Base-by-base conservation (phyloP, 2,329 filamentous ascomycete genomes). In the Nigrograna mackinnonii region DNA sequence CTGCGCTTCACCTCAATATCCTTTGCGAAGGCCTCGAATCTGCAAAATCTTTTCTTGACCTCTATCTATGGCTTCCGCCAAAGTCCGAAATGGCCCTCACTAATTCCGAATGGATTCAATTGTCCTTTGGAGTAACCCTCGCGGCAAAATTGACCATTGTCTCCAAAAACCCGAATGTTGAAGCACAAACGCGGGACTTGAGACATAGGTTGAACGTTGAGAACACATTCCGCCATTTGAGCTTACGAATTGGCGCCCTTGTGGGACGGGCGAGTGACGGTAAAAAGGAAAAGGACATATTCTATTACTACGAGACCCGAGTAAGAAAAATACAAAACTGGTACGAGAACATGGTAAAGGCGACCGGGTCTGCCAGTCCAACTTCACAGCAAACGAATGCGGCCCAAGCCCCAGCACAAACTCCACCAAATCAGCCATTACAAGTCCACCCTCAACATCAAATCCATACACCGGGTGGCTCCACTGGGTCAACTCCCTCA, bases 91-190 rank as follows among this genome's bases (percentile, higher is more conserved):
- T 63, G 33, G 51, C 52, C 1, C 58, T 72, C 14, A 71, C 64
- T 24, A 71, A 72, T 37, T 55, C 66, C 1, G 60, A 71, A 44
- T 72, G 70, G 68, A 55, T 73, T 2, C 69, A 73, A 43, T 39
- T 71, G 13, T 67, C 60, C 4, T 71, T 71, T 41, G 60, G 55
- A 20, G 47, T 61, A 6, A 65, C 58, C 2, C 51, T 62, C 11
- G 60, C 60, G 9, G 56, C 58, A 5, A 63, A 64, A 28, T 60
- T 65, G 17, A 49, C 57, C 17, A 57, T 65, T 14, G 54, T 61
- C n/a, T 53, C 55, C 37, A 55, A 49, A 26, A 43, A 57, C 9
- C 55, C 55, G 6, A 44, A 44, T 12, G 54, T 63, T 2, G 57
- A 62, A 30, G 35, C 30, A 2, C 54, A 56, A 21, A 61, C 57